A percentile compares a stretch with the other conserved stretches of the same genome.
Conservation (phyloP, 495 filamentous ascomycete genomes). For the Rostrohypoxylon terebratum region DNA sequence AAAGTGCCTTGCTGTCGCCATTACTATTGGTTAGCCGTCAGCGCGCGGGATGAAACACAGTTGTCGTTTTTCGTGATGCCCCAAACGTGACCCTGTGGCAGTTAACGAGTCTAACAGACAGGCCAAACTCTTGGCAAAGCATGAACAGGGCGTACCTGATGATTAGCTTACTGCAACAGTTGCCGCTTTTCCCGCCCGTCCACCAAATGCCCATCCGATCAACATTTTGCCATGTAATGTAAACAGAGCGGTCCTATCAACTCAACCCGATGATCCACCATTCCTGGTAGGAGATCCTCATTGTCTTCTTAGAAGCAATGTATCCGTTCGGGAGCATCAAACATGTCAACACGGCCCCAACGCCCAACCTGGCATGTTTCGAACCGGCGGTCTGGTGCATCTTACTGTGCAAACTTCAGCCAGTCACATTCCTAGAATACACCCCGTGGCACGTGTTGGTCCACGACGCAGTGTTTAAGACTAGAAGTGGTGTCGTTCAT, state of each 20-base stretch:
- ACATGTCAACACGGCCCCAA: constrained; percentile 21
- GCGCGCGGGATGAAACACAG: constrained; percentile 55
- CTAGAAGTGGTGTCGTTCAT: constrained; percentile 44
- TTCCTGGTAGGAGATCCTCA: constrained; percentile 36
- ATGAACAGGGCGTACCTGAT: constrained; percentile 28
- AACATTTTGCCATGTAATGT: constrained; percentile 23
- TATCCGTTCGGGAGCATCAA: constrained; percentile 37
- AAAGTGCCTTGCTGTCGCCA: constrained; percentile 8
- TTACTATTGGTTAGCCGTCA: constrained; percentile 38
- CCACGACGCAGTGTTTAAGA: not conserved
- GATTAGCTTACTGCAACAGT: constrained; percentile 24
- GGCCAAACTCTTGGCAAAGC: constrained; percentile 21
- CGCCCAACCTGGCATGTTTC: constrained; percentile 13
- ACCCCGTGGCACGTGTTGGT: constrained; percentile 27
- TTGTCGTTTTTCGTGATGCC: constrained; percentile 47
- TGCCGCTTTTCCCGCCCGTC: constrained; percentile 37
- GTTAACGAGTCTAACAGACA: constrained; percentile 24
- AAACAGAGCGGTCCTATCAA: constrained; percentile 19
- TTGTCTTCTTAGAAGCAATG: constrained; percentile 25
- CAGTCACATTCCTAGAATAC: constrained; percentile 22
- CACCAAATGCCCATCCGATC: constrained; percentile 29
- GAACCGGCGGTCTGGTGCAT: constrained; percentile 29
- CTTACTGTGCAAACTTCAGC: constrained; percentile 10
- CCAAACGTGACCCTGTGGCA: constrained; percentile 51
- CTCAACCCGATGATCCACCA: constrained; percentile 35